Evolutionary conservation across 148 eudicot species (phyloP).

Genomic region (Polygonum maritimum): DNA sequence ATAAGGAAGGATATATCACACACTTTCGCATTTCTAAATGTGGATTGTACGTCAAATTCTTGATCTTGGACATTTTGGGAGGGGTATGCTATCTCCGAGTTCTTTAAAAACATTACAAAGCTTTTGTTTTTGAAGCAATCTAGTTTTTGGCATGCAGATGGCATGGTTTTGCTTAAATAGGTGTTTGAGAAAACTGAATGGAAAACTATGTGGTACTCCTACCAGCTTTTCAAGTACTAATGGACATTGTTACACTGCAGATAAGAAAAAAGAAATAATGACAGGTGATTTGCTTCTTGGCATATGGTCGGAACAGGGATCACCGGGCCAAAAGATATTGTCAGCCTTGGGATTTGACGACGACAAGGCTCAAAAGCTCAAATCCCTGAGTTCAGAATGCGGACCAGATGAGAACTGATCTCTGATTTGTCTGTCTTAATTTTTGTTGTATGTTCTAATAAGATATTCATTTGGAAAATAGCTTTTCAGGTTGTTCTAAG

Average conservation of each 20-base stretch:
- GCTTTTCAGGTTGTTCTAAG: not conserved
- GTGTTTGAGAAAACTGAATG: no score
- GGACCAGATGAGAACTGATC: constrained; percentile 33
- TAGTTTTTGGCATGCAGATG: not conserved
- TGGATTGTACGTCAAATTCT: not conserved
- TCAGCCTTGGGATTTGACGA: constrained; percentile 57
- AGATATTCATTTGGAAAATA: not conserved
- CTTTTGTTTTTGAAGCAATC: not conserved
- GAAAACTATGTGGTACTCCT: not conserved
- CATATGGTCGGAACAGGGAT: constrained; percentile 58
- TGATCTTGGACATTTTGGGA: not conserved
- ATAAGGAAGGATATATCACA: not conserved
- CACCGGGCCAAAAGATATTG: constrained; percentile 65
- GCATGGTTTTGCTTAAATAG: not conserved
- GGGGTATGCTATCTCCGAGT: not conserved
- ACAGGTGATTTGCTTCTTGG: constrained; percentile 60
- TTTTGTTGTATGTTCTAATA: not conserved
- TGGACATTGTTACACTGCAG: constrained; percentile 23
- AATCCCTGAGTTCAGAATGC: constrained; percentile 43
- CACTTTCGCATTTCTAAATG: not conserved
- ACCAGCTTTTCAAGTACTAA: not conserved
- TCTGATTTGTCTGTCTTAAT: not conserved
- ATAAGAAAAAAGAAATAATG: constrained; percentile 49
- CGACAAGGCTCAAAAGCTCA: constrained; percentile 47
- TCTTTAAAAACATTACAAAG: not conserved